Evolutionary conservation across 805 yeast genomes (phyloP).

Genomic region (Danielozyma ontarioensis): DNA sequence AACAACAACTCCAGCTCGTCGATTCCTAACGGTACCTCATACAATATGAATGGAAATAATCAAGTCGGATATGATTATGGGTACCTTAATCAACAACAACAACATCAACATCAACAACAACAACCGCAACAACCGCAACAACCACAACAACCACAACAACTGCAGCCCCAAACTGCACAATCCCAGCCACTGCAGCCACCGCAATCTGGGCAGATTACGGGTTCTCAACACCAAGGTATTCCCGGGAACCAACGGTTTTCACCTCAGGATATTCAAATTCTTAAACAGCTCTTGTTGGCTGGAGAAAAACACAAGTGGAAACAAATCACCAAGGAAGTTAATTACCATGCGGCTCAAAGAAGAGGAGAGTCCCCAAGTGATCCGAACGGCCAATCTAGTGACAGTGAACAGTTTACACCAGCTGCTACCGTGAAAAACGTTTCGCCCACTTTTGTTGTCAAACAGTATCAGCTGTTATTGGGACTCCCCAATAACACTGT

Average conservation of each 20-base stretch:
- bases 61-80: neutral
- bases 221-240: too few relatives aligned
- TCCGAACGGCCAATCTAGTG: too few relatives aligned
- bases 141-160: neutral
- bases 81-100: neutral
- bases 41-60: too few relatives aligned
- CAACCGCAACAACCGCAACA: neutral
- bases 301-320: constrained; percentile 61
- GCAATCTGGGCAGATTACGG: too few relatives aligned
- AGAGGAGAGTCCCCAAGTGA: neutral
- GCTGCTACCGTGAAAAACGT: constrained; percentile 26
- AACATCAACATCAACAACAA: neutral
- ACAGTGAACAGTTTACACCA: too few relatives aligned
- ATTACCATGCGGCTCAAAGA: constrained; percentile 6
- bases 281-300: constrained; percentile 41
- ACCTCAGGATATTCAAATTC: constrained; percentile 40
- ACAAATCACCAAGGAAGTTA: constrained; percentile 40
- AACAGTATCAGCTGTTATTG: constrained; percentile 49
- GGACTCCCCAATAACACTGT: constrained; percentile 48
- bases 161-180: too few relatives aligned
- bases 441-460: constrained; percentile 50
- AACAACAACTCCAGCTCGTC: neutral
- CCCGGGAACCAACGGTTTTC: constrained; percentile 22
- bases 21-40: neutral
- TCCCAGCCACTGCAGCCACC: too few relatives aligned